These are phyloP conservation scores for Ogataea naganishii DNA, from an alignment of 805 yeast species.

Conservation along the genomic window DNA sequence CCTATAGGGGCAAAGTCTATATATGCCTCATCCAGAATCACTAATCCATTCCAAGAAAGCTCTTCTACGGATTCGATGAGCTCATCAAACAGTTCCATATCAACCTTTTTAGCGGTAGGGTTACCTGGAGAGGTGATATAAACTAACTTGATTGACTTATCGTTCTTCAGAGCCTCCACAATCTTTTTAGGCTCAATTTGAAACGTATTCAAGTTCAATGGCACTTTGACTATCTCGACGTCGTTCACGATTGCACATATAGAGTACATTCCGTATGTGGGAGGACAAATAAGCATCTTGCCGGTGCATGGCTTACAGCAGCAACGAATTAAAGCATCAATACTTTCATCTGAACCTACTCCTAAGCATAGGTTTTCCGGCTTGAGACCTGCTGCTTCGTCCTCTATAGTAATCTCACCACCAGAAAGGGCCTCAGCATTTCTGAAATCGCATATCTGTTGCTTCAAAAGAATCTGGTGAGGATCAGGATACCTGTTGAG, in stretches of 20 bases:
- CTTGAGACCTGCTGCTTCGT: conserved; percentile 8
- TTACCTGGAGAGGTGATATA: conserved; percentile 95
- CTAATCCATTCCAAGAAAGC: conserved; percentile 59
- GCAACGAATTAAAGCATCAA: conserved; percentile 81
- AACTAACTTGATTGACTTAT: conserved; percentile 59
- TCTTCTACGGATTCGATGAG: conserved; percentile 31
- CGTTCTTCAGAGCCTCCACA: conserved; percentile 39
- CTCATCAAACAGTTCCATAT: conserved; percentile 36
- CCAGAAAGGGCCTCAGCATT: conserved; percentile 36
- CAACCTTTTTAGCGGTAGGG: conserved; percentile 73
- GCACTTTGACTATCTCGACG: conserved; percentile 66
- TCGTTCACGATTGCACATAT: conserved; percentile 90
- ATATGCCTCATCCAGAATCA: conserved; percentile 92
- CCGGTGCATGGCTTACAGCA: conserved; percentile 77
- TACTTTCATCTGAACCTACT: conserved; percentile 95
- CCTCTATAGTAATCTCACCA: conserved; percentile 12
- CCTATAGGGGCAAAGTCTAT: conserved; percentile 71
- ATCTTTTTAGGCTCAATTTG: conserved; percentile 53
- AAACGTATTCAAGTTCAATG: conserved; percentile 59
- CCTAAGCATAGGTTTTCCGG: conserved; percentile 81
- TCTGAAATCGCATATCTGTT: conserved; percentile 62
- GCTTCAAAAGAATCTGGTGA: conserved; percentile 73
- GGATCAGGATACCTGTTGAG: conserved; percentile 96
- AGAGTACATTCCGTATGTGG: conserved; percentile 96
- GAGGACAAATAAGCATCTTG: conserved; percentile 80